phyloP scores from a whole-genome alignment of 192 early-diverging fungal genomes.

The Linnemannia elongata region DNA sequence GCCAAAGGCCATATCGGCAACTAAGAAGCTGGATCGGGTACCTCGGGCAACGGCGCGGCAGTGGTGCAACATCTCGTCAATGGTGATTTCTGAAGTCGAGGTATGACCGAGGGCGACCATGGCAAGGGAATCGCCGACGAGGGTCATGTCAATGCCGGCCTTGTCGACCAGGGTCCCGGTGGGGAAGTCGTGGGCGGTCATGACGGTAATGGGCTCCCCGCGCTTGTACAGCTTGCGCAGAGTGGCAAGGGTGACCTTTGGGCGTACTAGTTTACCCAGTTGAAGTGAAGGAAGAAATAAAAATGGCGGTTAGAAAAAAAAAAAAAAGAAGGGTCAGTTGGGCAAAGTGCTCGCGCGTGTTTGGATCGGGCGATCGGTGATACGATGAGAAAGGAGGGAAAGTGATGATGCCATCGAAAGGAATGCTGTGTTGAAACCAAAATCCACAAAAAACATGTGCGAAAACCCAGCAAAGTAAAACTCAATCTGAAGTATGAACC shows the following conservation, averaged over 20 bases:
- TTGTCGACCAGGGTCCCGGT: constrained; percentile 86
- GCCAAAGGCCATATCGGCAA: constrained; percentile 95
- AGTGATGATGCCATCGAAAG: not conserved
- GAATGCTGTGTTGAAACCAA: not conserved
- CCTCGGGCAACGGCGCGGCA: constrained; percentile 91
- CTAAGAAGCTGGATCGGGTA: constrained; percentile 78
- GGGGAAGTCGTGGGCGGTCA: constrained; percentile 99
- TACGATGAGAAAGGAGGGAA: not conserved
- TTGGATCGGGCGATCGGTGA: not conserved
- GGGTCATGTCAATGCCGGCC: constrained; percentile 86
- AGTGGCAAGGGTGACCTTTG: constrained; percentile 91
- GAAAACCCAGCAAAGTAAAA: not conserved
- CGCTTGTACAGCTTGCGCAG: constrained; percentile 80
- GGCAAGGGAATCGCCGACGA: constrained; percentile 96
- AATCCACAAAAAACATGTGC: not conserved
- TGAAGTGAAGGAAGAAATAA: not conserved
- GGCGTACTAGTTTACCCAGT: constrained; percentile 50
- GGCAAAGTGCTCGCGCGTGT: not conserved
- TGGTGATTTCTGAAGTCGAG: constrained; percentile 86
- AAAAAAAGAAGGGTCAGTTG: not conserved
- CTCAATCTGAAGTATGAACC: not conserved
- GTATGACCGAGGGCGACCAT: constrained; percentile 97
- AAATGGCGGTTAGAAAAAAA: not conserved
- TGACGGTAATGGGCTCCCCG: constrained; percentile 86
- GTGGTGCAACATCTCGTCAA: constrained; percentile 99